Evolutionary conservation across 257 asterid species (phyloP).

Genomic region (Solanum sejunctum): DNA sequence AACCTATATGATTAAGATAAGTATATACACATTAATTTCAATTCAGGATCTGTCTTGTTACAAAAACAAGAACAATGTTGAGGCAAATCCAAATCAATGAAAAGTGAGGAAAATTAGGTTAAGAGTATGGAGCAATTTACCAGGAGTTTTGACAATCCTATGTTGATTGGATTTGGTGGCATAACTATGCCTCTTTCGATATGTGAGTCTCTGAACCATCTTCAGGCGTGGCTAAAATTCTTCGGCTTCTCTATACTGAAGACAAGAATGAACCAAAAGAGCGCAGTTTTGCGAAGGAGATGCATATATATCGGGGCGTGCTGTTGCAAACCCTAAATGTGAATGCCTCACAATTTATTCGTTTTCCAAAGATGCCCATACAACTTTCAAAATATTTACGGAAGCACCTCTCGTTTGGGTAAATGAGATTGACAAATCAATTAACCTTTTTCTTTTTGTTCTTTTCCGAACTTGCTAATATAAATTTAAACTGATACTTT

Average conservation of each 20-base stretch:
- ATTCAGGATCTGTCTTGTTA: neutral
- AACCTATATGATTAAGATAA: neutral
- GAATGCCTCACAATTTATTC: neutral
- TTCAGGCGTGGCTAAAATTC: neutral
- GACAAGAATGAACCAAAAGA: neutral
- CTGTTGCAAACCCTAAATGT: conserved; percentile 18
- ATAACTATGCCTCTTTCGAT: conserved; percentile 68
- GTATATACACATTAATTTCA: neutral
- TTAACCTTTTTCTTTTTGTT: too few relatives aligned
- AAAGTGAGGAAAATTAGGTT: neutral
- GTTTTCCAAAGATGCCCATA: neutral
- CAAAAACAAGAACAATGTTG: neutral
- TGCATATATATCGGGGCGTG: neutral
- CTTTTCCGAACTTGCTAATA: too few relatives aligned
- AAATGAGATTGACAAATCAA: neutral
- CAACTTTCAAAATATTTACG: neutral
- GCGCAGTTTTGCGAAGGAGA: fast-evolving
- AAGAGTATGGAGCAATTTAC: conserved; percentile 7
- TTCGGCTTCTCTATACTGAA: neutral
- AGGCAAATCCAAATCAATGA: neutral
- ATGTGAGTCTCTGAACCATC: conserved; percentile 51
- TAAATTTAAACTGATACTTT: too few relatives aligned
- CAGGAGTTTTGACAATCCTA: conserved; percentile 73
- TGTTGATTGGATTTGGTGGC: conserved; percentile 85
- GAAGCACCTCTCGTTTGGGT: neutral